Evolutionary conservation across 768 basidiomycete genomes (phyloP).

Genomic region (Thelephora ganbajun): DNA sequence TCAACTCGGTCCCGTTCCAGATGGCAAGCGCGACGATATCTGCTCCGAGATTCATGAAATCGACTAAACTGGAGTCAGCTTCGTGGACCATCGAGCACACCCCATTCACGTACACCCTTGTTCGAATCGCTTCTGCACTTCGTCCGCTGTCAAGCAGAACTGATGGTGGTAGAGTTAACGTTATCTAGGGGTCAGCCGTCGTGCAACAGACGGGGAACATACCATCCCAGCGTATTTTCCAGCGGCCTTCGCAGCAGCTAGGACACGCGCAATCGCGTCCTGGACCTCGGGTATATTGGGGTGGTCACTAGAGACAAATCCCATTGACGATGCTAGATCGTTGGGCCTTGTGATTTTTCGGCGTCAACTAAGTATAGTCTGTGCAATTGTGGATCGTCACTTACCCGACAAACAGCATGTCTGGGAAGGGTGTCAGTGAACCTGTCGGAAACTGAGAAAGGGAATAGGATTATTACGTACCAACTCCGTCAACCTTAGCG

Average conservation of each 20-base stretch:
- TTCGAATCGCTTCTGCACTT: conserved; percentile 12
- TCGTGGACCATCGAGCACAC: background rate
- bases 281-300: conserved; percentile 10
- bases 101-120: conserved; percentile 12
- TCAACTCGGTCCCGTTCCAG: conserved; percentile 9
- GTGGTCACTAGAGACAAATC: conserved; percentile 8
- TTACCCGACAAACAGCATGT: background rate
- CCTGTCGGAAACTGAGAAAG: background rate
- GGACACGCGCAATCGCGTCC: conserved; percentile 7
- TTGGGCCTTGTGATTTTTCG: conserved; percentile 5
- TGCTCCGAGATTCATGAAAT: conserved; percentile 16
- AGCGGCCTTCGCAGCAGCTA: conserved; percentile 9
- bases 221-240: conserved; percentile 11
- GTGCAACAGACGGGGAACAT: background rate
- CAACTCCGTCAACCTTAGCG: conserved; percentile 29
- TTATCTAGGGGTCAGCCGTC: no score
- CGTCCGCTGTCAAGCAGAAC: conserved; percentile 14
- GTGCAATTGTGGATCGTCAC: background rate
- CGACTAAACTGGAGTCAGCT: conserved; percentile 4
- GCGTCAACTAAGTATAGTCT: background rate
- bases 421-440: background rate
- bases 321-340: conserved; percentile 10
- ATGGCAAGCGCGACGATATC: conserved; percentile 14
- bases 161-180: background rate
- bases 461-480: conserved; percentile 18